phyloP scores from a whole-genome alignment of 441 rosid genomes.

The Brassica balearica region DNA sequence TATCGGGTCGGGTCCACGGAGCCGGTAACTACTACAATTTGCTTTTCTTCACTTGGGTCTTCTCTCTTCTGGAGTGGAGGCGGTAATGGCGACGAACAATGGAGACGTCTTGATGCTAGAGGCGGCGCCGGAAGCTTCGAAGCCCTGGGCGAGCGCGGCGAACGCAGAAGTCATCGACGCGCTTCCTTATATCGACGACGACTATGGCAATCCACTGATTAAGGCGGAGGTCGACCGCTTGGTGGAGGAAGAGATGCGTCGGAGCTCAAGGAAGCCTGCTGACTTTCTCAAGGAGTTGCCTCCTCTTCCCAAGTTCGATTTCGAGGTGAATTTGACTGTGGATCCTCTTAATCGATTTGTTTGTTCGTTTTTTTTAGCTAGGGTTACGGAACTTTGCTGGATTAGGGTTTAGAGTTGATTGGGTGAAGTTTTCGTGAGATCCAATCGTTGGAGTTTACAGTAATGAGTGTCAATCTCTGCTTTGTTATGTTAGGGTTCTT shows the following conservation, averaged over 20 bases:
- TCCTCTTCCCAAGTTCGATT: slow-evolving; percentile 58
- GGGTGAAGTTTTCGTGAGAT: background rate
- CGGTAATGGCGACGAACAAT: no score
- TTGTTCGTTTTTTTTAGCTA: slow-evolving; percentile 6
- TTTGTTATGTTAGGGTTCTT: slow-evolving; percentile 20
- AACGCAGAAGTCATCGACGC: slow-evolving; percentile 82
- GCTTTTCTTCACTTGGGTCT: background rate
- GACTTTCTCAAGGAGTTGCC: slow-evolving; percentile 88
- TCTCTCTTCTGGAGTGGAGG: background rate
- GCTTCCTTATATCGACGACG: slow-evolving; percentile 95
- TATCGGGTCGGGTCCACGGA: slow-evolving; percentile 27
- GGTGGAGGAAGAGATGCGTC: slow-evolving; percentile 95
- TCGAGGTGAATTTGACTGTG: slow-evolving; percentile 31
- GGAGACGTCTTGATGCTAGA: no score
- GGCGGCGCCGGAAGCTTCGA: no score
- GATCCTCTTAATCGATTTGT: slow-evolving; percentile 5
- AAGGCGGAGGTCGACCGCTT: slow-evolving; percentile 87
- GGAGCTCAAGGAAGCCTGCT: slow-evolving; percentile 86
- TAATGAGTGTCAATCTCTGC: background rate
- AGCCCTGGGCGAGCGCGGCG: no score
- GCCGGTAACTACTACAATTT: background rate
- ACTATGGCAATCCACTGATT: slow-evolving; percentile 72
- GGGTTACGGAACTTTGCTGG: background rate
- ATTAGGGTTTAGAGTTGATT: slow-evolving; percentile 20
- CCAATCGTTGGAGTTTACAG: background rate